These are phyloP conservation scores for Alternaria ventricosa DNA, from an alignment of 2,329 filamentous ascomycete species.

Conservation along the genomic window DNA sequence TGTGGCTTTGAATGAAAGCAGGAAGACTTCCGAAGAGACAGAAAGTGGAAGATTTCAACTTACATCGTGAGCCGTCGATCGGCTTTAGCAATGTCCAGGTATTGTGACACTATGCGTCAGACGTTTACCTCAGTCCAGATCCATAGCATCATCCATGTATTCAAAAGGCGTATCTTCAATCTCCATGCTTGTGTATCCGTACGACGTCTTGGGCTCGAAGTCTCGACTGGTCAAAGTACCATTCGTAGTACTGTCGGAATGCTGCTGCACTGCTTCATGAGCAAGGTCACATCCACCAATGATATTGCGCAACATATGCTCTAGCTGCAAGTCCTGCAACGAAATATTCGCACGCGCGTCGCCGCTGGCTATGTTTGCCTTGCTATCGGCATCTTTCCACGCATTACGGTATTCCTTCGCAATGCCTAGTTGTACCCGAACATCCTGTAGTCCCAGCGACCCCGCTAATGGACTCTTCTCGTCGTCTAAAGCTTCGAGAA, in stretches of 20 bases:
- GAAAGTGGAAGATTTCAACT: background rate
- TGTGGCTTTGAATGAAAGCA: rapidly evolving
- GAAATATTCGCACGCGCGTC: conserved; percentile 42
- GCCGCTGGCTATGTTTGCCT: conserved; percentile 21
- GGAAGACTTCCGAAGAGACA: background rate
- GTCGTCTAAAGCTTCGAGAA: conserved; percentile 67
- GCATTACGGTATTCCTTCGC: conserved; percentile 75
- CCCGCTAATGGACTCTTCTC: conserved; percentile 62
- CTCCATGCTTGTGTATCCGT: conserved; percentile 14
- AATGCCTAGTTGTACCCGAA: conserved; percentile 64
- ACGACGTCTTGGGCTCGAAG: conserved; percentile 22
- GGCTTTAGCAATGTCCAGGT: background rate
- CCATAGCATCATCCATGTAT: conserved; percentile 47
- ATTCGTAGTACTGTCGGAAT: conserved; percentile 6
- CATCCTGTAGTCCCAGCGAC: conserved; percentile 62
- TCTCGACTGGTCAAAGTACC: conserved; percentile 25
- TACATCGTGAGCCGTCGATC: background rate
- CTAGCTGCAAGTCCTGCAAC: conserved; percentile 67
- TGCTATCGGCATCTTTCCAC: conserved; percentile 72
- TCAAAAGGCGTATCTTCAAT: conserved; percentile 37
- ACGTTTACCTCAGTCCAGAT: conserved; percentile 34
- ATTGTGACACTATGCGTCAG: background rate
- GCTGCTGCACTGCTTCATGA: conserved; percentile 51
- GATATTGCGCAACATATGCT: conserved; percentile 64
- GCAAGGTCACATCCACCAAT: conserved; percentile 66